Conservation (phyloP, 768 basidiomycete genomes). For the Amanita rimosa region DNA sequence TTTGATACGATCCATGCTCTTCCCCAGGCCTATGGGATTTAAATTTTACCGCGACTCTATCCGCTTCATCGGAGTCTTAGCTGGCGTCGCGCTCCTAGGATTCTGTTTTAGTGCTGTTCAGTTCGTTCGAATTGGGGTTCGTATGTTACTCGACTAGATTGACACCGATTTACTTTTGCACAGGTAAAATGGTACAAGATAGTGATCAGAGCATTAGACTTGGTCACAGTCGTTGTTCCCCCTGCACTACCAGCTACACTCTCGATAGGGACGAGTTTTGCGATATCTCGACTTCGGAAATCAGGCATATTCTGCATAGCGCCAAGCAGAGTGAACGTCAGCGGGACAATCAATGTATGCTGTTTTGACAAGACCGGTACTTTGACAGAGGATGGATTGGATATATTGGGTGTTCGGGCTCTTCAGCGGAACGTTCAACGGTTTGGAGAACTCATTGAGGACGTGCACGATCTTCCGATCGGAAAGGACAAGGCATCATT, state of each 20-base stretch:
- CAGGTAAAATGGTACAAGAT: constrained; percentile 89
- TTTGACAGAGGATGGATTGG: constrained; percentile 93
- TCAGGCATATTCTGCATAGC: constrained; percentile 92
- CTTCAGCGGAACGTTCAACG: constrained; percentile 64
- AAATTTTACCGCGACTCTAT: constrained; percentile 95
- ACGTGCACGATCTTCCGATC: constrained; percentile 76
- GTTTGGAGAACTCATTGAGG: constrained; percentile 85
- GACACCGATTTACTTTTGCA: not conserved
- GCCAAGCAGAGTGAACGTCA: constrained; percentile 89
- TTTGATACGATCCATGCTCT: constrained; percentile 92
- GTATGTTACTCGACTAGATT: constrained; percentile 13
- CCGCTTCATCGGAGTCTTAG: constrained; percentile 83
- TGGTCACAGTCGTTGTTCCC: constrained; percentile 95
- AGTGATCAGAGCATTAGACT: constrained; percentile 80
- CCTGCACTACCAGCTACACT: constrained; percentile 95
- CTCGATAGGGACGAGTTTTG: constrained; percentile 95
- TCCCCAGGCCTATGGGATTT: constrained; percentile 97
- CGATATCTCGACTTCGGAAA: constrained; percentile 79
- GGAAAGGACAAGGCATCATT: constrained; percentile 70
- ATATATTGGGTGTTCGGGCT: constrained; percentile 88
- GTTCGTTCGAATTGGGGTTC: constrained; percentile 82
- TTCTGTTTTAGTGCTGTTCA: constrained; percentile 89
- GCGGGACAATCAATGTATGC: constrained; percentile 92
- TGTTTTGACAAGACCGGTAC: constrained; percentile 99
- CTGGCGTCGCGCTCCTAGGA: constrained; percentile 83